These are phyloP conservation scores for Erysimum cheiri DNA, from an alignment of 441 rosid species.

Conservation along the genomic window DNA sequence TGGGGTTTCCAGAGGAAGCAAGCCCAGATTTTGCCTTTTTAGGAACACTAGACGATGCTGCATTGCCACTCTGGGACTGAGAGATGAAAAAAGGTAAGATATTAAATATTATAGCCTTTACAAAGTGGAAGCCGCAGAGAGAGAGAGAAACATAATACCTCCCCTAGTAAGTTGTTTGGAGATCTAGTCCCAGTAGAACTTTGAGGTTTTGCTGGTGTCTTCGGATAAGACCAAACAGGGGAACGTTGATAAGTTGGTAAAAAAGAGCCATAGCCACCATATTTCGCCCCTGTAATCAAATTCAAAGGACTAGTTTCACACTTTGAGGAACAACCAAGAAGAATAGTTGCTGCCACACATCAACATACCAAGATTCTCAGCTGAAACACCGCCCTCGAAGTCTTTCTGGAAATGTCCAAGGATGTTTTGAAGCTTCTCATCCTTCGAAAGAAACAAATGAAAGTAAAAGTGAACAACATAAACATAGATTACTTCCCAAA, in stretches of 20 bases:
- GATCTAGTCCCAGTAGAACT: constrained; percentile 58
- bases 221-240: constrained; percentile 69
- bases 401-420: constrained; percentile 82
- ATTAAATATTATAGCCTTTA: constrained; percentile 36
- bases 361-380: constrained; percentile 75
- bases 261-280: constrained; percentile 98
- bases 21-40: constrained; percentile 55
- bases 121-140: constrained; percentile 10
- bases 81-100: constrained; percentile 21
- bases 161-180: constrained; percentile 62
- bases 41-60: constrained; percentile 51
- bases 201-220: constrained; percentile 64
- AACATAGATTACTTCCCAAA: constrained; percentile 8
- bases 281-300: constrained; percentile 78
- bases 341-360: constrained; percentile 45
- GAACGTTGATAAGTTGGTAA: constrained; percentile 84
- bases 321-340: constrained; percentile 42
- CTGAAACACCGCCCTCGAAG: constrained; percentile 79
- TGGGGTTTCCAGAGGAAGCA: constrained; percentile 54
- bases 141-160: constrained; percentile 56
- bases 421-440: constrained; percentile 70
- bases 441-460: constrained; percentile 52
- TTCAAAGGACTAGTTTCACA: constrained; percentile 45
- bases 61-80: constrained; percentile 59
- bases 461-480: constrained; percentile 27